These are phyloP conservation scores for Arxiozyma heterogenica DNA, from an alignment of 1,139 yeast species.

Conservation along the genomic window DNA sequence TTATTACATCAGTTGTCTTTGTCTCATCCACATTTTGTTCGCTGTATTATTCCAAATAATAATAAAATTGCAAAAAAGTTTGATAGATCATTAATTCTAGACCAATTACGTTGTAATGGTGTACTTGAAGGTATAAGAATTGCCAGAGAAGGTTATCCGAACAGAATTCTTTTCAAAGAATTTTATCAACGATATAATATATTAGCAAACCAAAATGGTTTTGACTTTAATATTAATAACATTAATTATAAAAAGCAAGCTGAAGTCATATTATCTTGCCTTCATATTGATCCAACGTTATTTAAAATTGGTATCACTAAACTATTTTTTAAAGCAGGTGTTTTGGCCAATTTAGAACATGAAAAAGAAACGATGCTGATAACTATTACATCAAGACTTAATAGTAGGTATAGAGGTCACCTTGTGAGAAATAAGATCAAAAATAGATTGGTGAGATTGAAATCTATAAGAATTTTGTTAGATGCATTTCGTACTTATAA, in stretches of 20 bases:
- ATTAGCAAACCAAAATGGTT: conserved; percentile 35
- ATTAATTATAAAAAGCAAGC: conserved; percentile 53
- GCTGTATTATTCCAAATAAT: conserved; percentile 89
- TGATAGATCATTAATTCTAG: conserved; percentile 69
- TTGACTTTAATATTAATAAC: conserved; percentile 30
- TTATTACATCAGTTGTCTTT: conserved; percentile 65
- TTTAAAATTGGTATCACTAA: conserved; percentile 76
- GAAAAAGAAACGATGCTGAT: conserved; percentile 60
- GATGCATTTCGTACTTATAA: conserved; percentile 51
- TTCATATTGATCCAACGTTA: conserved; percentile 52
- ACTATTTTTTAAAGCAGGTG: conserved; percentile 89
- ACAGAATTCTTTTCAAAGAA: conserved; percentile 74
- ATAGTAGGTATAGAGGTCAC: conserved; percentile 60
- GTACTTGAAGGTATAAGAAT: conserved; percentile 96
- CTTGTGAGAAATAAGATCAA: conserved; percentile 46
- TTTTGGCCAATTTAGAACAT: conserved; percentile 77
- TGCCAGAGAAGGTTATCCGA: conserved; percentile 95
- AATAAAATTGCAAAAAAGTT: conserved; percentile 62
- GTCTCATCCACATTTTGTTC: conserved; percentile 93
- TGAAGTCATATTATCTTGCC: conserved; percentile 52
- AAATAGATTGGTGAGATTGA: conserved; percentile 47
- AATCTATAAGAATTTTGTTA: conserved; percentile 64
- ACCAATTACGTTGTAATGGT: conserved; percentile 93
- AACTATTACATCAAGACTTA: conserved; percentile 50
- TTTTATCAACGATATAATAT: conserved; percentile 69